phyloP scores from a whole-genome alignment of 2,329 filamentous ascomycete species.

The Ilyonectria sp. region DNA sequence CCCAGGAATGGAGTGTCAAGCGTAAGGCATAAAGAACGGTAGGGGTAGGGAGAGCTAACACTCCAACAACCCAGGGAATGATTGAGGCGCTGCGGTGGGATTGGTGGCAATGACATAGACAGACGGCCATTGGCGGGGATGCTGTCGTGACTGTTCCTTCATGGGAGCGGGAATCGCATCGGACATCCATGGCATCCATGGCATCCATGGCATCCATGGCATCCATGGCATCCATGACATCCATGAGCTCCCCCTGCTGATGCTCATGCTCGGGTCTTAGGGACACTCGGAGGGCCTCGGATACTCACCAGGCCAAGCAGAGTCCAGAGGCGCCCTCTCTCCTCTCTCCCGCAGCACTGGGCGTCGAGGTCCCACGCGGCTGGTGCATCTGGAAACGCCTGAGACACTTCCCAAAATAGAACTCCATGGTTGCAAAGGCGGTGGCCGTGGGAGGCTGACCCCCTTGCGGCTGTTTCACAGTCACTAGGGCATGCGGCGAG shows the following conservation, averaged over 20 bases:
- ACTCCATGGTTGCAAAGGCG: background rate
- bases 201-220: slow-evolving; percentile 8
- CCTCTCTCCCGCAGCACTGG: slow-evolving; percentile 4
- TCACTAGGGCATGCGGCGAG: slow-evolving; percentile 34
- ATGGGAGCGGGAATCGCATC: slow-evolving; percentile 25
- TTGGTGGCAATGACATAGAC: slow-evolving; percentile 6
- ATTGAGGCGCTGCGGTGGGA: slow-evolving; percentile 3
- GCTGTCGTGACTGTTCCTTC: slow-evolving; percentile 4
- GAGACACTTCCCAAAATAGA: slow-evolving; percentile 47
- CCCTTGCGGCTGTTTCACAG: slow-evolving; percentile 44
- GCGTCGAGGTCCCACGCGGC: slow-evolving; percentile 29
- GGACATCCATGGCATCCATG: background rate
- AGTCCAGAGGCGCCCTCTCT: background rate
- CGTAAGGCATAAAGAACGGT: slow-evolving; percentile 16
- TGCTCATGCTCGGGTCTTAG: slow-evolving; percentile 5
- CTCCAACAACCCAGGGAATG: background rate
- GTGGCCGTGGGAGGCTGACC: background rate
- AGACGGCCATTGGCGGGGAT: slow-evolving; percentile 11
- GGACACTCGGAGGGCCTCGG: background rate
- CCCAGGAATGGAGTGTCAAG: slow-evolving; percentile 4
- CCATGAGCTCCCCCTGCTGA: background rate
- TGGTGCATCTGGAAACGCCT: slow-evolving; percentile 45
- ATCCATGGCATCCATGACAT: slow-evolving; percentile 3
- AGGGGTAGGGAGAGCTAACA: background rate
- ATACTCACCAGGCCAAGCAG: background rate